Conservation (phyloP, 2,329 filamentous ascomycete genomes). For the Aplosporella prunicola region DNA sequence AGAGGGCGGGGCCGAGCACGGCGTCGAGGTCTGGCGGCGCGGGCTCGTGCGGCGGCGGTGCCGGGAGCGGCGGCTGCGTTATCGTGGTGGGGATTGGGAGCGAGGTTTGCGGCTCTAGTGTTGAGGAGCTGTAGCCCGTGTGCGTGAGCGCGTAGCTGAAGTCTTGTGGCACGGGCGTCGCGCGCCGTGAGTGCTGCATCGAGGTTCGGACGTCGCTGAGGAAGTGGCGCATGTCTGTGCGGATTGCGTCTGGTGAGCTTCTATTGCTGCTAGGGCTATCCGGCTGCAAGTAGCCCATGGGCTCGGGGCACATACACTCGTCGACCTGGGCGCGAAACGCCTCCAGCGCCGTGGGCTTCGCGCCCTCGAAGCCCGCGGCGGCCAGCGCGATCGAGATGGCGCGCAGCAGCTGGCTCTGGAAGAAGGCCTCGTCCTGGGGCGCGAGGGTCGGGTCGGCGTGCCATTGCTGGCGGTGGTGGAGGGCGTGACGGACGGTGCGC, state of each 20-base stretch:
- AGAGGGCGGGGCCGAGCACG: slow-evolving; percentile 44
- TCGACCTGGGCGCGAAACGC: slow-evolving; percentile 46
- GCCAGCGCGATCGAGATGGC: slow-evolving; percentile 45
- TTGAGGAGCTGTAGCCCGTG: slow-evolving; percentile 28
- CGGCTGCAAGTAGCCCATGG: too few species aligned
- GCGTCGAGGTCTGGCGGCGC: slow-evolving; percentile 36
- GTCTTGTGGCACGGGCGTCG: slow-evolving; percentile 48
- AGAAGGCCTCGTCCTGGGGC: slow-evolving; percentile 40
- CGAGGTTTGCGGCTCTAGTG: slow-evolving; percentile 25
- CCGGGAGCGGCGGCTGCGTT: slow-evolving; percentile 32
- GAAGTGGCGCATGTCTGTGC: slow-evolving; percentile 48
- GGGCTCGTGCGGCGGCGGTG: slow-evolving; percentile 30
- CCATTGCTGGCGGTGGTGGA: slow-evolving; percentile 27
- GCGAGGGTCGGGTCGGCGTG: slow-evolving; percentile 26
- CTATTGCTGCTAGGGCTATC: neutral
- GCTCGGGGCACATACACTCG: slow-evolving; percentile 42
- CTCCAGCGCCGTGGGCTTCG: slow-evolving; percentile 47
- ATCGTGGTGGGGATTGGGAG: slow-evolving; percentile 27
- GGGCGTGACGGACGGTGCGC: slow-evolving; percentile 21
- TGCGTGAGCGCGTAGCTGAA: slow-evolving; percentile 45
- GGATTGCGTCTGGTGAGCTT: slow-evolving; percentile 12
- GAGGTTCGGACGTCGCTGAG: slow-evolving; percentile 45
- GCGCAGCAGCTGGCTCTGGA: slow-evolving; percentile 46
- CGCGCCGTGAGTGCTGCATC: slow-evolving; percentile 49
- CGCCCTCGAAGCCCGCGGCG: slow-evolving; percentile 46